Evolutionary conservation across 306 rosid species (phyloP), one percentile per base, ranked within the genome.

Genomic region (Citrullus colocynthis): DNA sequence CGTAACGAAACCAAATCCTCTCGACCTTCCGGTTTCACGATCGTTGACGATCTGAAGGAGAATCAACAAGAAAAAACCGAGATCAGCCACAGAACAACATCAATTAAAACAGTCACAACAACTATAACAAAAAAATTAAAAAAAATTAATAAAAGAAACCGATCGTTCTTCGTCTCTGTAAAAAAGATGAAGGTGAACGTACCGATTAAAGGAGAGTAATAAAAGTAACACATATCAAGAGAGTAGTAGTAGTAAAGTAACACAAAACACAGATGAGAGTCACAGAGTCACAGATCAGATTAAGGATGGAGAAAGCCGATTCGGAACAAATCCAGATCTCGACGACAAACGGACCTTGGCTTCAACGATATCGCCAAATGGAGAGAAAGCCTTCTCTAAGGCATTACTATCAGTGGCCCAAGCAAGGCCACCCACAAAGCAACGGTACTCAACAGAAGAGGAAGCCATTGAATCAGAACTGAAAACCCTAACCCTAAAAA

Each of bases 391-490:
- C 13, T 73, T 80, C 87, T 85, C 87, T 16, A 93, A 86, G 0
- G 93, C 83, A 0, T 83, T 83, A 57, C 55, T 80, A 57, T 93
- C 98, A 66, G 98, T 93, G 92, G 94, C 89, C 98, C 98, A 93
- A 0, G 98, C 97, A 2, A 93, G 97, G 67, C 98, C 98, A 18
- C 98, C 98, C 59, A 93, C 98, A n/a, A 93, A 93, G 85, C 96
- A 90, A 4, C 98, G 74, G 87, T 1, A 93, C 82, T 91, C 96
- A 63, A 86, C 84, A n/a, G 90, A 93, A 1, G 90, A 90, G 0
- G 91, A 45, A 24, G 89, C 92, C 98, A 93, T 91, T 2, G 52
- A 13, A n/a, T 9, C 3, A 15, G 6, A 16, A 32, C 12, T 2
- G 41, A 7, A 45, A 45, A 72, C 74, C 74, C 51, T 65, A 71